Evolutionary conservation across 768 basidiomycete genomes (phyloP), one percentile per base, ranked within the genome.

Genomic region (Lanmaoa rubissima): DNA sequence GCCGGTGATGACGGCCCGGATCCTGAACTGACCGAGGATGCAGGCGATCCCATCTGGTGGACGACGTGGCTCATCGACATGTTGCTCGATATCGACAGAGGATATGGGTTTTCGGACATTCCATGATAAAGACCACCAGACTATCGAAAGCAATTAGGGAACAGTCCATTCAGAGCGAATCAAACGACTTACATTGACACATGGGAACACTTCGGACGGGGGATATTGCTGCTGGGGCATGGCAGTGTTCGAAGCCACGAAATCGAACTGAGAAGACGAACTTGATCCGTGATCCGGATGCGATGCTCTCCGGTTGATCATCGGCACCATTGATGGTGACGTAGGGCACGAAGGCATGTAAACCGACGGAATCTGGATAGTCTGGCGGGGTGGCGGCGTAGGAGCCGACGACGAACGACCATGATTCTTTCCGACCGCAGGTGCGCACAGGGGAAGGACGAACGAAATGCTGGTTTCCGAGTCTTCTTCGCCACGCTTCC

Each of bases 321-420:
- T 81, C 36, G 79, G 73, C 16, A 75, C 48, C 62, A 70, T 64
- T 13, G 83, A 81, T 13, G 85, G 85, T 35, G 86, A 86, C 11
- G 82, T 78, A 10, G 85, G 85, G 67, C 82, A 86, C 14, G 86
- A 85, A 5, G 84, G 82, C 78, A 77, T 77, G 73, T 71, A 75
- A 7, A 90, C 79, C 60, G 79, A 82, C 24, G 88, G 88, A 41
- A 90, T 77, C 68, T 82, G 82, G 65, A 90, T 88, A 1, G 80
- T 78, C 72, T 89, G 87, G 61, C 81, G 82, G 4, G 84, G 85
- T 0, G 79, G 77, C 4, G 87, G 87, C 11, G 86, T 87, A 5
- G 89, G 88, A 10, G 79, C 86, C 53, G 79, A 83, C 32, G 73
- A 69, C 19, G 80, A 79, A n/a, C 80, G 80, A 38, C 73, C 72